Base-by-base conservation (phyloP, 78 protist species). In the Planoprotostelium fungivorum region DNA sequence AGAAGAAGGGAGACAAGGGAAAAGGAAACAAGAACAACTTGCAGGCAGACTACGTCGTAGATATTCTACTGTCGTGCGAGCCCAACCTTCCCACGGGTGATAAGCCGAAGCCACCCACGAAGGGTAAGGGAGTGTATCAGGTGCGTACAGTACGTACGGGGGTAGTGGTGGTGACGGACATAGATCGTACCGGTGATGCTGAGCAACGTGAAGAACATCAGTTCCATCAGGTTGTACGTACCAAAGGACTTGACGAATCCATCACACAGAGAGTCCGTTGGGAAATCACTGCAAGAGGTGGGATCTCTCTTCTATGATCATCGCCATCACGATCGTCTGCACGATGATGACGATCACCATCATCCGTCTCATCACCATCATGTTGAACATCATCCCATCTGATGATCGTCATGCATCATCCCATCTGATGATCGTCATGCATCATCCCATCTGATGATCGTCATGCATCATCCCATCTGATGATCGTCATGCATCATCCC, bases 21-120 rank as follows among this genome's bases (percentile, higher is more conserved):
- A 34, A 51, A 38, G 36, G 90, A 36, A 38, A 1, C 88, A 93
- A 38, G 91, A 93, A 87, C n/a, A 84, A 28, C 83, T 87, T 87
- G 90, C 88, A 86, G 39, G 88, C 1, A 23, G 36, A 88, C 31
- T 90, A 90, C 29, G 92, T 95, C 34, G 94, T 93, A 0, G 97
- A 93, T 37, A 37, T 95, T 29, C 63, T 92, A 34, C 87, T 94
- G 35, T 37, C 63, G 38, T 88, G 91, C 38, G 91, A 88, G 29
- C 34, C 88, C 28, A 10, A 5, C 1, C 38, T 34, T 0, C 10
- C 34, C 0, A n/a, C 36, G 36, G 73, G 73, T 16, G 73, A 51
- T 5, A 51, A 51, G 73, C 73, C 73, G 73, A 51, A 51, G 73
- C 73, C 73, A 25, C 31, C 73, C 73, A 25, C 73, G 5, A 51